Base-by-base conservation (phyloP, 805 yeast genomes). In the Zygosaccharomyces kombuchaensis region DNA sequence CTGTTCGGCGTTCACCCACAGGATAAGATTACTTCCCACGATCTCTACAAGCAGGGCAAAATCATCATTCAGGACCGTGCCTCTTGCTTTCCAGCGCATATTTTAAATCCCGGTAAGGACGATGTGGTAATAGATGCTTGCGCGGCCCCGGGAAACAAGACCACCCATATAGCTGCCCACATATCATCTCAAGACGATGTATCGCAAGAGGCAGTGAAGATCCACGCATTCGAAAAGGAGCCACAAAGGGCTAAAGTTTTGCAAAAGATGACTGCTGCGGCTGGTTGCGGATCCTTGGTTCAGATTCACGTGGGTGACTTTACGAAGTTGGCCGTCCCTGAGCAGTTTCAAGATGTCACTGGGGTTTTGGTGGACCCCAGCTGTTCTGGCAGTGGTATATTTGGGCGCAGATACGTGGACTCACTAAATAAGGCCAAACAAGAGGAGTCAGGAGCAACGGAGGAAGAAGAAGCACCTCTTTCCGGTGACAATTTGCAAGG, bases 91-190 rank as follows among this genome's bases (percentile, higher is more conserved):
- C 99, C 99, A 0, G 96, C 95, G 0, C 80, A 79, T 49, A 89
- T 93, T 22, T 67, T 93, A 39, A 72, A 78, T 50, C 87, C 91
- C 0, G 45, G 62, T 0, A 71, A 77, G 3, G 84, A 82, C 36
- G 82, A 77, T 47, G 66, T 72, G 19, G 80, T 89, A 9, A 85
- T 93, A 36, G 99, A 93, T 67, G 84, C 96, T 1, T 90, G 97
- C 68, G 90, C 98, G 2, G 99, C 99, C 0, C 99, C 99, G 4
- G 99, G 99, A 4, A 93, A 93, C 66, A 95, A 93, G 63, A 93
- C 99, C 0, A 87, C 97, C 0, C 98, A 91, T 67, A 69, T 84
- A 17, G 96, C 96, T 0, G 79, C 93, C 0, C 56, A 57, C 40
- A 57, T 63, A 48, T 48, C 35, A 4, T 47, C 34, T 2, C 43